These are phyloP conservation scores for Candida smagusa DNA, from an alignment of 1,139 yeast species.

Conservation along the genomic window DNA sequence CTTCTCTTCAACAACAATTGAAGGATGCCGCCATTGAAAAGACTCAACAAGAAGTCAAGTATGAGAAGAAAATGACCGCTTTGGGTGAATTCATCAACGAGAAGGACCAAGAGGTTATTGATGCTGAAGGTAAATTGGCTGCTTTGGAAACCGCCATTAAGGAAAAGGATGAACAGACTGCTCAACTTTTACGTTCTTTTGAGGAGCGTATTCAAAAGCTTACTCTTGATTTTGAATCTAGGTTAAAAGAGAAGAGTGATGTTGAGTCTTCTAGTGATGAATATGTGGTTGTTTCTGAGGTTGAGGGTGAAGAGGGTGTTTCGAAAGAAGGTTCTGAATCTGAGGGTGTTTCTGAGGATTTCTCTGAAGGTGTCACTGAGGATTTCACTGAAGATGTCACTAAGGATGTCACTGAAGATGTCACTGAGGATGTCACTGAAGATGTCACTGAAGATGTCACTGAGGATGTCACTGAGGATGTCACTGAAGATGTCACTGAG, in stretches of 20 bases:
- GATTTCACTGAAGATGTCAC: not conserved
- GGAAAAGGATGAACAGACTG: not conserved
- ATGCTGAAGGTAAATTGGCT: conserved; percentile 1
- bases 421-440: not conserved
- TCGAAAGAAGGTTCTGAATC: not conserved
- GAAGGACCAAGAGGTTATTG: conserved; percentile 3
- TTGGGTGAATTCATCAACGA: conserved; percentile 4
- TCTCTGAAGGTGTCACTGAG: not conserved
- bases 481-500: not conserved
- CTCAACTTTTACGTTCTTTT: not conserved
- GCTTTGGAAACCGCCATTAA: not conserved
- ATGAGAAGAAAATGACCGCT: no score
- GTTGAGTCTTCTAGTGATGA: not conserved
- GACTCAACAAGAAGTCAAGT: no score
- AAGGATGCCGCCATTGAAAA: no score
- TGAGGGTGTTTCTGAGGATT: not conserved
- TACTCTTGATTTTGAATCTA: not conserved
- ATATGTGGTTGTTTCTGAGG: not conserved
- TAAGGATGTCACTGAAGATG: not conserved
- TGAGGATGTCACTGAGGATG: not conserved
- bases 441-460: not conserved
- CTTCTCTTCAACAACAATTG: no score
- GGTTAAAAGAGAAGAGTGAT: not conserved
- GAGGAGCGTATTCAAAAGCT: not conserved
- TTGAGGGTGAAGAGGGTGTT: not conserved